Evolutionary conservation across 129 eudicot genomes (phyloP).

Genomic region (Apium graveolens): DNA sequence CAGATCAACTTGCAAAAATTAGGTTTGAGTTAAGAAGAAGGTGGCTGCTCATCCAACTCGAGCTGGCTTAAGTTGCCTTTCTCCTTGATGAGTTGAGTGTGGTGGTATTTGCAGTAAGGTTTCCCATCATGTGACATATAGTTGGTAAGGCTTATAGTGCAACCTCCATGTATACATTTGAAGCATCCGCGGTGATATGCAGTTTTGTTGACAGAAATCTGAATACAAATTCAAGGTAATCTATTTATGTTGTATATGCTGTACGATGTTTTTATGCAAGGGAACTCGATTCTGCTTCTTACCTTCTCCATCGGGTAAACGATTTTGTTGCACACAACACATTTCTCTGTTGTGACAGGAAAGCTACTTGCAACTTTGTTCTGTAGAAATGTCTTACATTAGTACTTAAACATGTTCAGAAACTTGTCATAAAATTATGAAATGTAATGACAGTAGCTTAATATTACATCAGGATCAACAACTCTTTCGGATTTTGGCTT

Average conservation of each 20-base stretch:
- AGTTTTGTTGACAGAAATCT: slow-evolving; percentile 55
- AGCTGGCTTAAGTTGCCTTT: slow-evolving; percentile 72
- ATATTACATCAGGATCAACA: slow-evolving; percentile 36
- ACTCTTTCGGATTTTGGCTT: slow-evolving; percentile 31
- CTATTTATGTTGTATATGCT: background rate
- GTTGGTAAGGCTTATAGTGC: slow-evolving; percentile 74
- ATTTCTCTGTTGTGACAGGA: slow-evolving; percentile 77
- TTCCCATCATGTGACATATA: slow-evolving; percentile 64
- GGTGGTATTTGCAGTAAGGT: slow-evolving; percentile 79
- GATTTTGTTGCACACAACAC: slow-evolving; percentile 63
- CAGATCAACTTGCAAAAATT: background rate
- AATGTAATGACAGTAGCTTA: background rate
- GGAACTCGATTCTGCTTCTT: background rate
- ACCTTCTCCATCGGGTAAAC: slow-evolving; percentile 94
- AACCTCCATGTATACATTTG: slow-evolving; percentile 76
- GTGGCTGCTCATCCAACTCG: slow-evolving; percentile 20
- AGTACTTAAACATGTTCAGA: background rate
- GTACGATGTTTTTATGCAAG: background rate
- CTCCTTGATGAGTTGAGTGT: slow-evolving; percentile 64
- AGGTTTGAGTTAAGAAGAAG: slow-evolving; percentile 2
- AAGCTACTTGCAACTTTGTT: slow-evolving; percentile 54
- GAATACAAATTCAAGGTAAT: background rate
- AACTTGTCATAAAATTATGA: background rate
- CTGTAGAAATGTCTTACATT: background rate
- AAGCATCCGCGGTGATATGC: slow-evolving; percentile 69